A percentile compares a stretch with the other conserved stretches of the same genome.
These are phyloP conservation scores for Theileria equi DNA, from an alignment of 169 alveolate species.

Conservation along the genomic window DNA sequence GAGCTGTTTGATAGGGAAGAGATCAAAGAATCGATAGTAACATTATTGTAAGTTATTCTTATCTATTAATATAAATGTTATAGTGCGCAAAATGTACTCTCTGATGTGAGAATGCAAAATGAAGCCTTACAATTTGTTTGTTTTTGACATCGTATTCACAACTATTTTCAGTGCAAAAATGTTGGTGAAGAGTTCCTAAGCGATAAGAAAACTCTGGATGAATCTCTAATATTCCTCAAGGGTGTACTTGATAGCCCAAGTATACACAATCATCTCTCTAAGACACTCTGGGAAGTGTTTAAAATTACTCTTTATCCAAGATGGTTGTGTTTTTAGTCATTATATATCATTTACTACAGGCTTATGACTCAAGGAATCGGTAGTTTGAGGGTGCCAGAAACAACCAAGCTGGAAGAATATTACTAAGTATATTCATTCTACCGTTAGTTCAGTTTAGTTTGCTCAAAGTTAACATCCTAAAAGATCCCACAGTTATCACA, in stretches of 20 bases:
- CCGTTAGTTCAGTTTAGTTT: too few relatives aligned
- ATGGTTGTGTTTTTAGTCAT: too few relatives aligned
- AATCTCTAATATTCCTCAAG: neutral
- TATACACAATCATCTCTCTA: neutral
- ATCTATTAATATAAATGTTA: neutral
- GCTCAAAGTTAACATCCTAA: too few relatives aligned
- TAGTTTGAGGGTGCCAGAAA: too few relatives aligned
- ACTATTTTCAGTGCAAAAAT: neutral
- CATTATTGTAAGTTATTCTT: neutral
- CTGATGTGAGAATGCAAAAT: neutral
- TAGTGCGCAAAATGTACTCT: neutral
- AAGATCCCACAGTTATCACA: too few relatives aligned
- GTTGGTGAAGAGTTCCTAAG: neutral
- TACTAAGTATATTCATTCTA: too few relatives aligned
- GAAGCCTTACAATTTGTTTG: neutral
- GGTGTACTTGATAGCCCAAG: neutral
- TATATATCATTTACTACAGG: too few relatives aligned
- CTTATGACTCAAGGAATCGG: too few relatives aligned
- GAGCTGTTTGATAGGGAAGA: conserved; percentile 28
- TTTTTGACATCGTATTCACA: neutral
- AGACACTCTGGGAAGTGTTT: conserved; percentile 10
- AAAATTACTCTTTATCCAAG: neutral
- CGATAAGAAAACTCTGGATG: neutral
- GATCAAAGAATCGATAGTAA: conserved; percentile 3
- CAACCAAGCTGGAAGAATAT: too few relatives aligned